phyloP scores from a whole-genome alignment of 139 green algal genomes.

The Closterium sp. region DNA sequence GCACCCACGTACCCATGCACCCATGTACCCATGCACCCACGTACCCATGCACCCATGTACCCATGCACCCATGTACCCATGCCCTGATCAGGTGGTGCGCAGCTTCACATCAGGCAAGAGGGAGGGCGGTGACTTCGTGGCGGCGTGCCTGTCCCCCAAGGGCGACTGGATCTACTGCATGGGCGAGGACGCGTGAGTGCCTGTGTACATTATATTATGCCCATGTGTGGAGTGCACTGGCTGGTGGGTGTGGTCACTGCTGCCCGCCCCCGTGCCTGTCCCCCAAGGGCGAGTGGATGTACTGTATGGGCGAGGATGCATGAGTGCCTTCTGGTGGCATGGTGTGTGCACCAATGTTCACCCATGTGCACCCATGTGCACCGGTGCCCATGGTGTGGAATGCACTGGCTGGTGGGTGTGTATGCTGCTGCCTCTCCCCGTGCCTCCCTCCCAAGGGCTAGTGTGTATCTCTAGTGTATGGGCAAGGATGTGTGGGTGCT shows the following conservation, averaged over 20 bases:
- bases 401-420: background rate
- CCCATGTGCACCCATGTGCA: no score
- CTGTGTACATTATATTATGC: no score
- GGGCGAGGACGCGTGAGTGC: constrained; percentile 70
- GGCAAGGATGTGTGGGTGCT: no score
- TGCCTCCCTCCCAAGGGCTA: background rate
- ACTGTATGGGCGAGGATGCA: constrained; percentile 84
- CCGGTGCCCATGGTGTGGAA: no score
- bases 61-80: background rate
- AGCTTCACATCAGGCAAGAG: constrained; percentile 60
- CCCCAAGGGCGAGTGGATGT: constrained; percentile 83
- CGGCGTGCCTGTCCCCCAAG: constrained; percentile 68
- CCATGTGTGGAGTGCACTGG: no score
- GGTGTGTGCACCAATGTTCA: background rate
- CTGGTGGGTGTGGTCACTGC: no score
- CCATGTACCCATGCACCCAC: background rate
- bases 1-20: no score
- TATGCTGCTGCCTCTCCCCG: background rate
- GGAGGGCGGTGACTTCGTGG: constrained; percentile 80
- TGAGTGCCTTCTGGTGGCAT: no score
- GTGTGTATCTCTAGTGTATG: no score
- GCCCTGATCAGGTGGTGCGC: constrained; percentile 40
- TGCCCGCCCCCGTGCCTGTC: constrained; percentile 68
- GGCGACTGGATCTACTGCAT: constrained; percentile 89
- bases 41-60: background rate